Evolutionary conservation across 1,284 basidiomycete species (phyloP).

Genomic region (Agroathelia rolfsii): DNA sequence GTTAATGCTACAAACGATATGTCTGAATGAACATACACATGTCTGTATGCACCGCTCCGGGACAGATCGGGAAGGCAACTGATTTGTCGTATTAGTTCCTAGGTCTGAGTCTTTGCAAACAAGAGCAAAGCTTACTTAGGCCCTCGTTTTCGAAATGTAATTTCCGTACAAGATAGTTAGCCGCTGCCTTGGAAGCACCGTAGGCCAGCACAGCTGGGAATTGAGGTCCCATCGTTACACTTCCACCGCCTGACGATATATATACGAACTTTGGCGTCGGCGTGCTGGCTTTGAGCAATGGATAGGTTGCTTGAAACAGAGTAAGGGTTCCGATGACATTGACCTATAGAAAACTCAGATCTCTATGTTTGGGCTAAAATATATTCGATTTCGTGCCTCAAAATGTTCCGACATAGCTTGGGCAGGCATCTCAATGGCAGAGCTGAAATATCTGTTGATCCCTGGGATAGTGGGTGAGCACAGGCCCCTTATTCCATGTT

Average conservation of each 20-base stretch:
- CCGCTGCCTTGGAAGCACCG: neutral
- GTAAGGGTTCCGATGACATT: neutral
- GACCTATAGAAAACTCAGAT: neutral
- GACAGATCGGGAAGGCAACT: no score
- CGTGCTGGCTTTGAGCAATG: constrained; percentile 2
- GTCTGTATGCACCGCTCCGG: no score
- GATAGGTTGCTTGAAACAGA: constrained; percentile 1
- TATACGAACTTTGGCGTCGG: neutral
- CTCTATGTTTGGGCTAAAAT: neutral
- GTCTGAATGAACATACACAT: no score
- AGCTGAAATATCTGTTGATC: neutral
- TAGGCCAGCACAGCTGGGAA: neutral
- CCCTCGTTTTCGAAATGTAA: constrained; percentile 1
- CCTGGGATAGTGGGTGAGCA: neutral
- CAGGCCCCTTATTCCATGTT: no score
- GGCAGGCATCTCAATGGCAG: neutral
- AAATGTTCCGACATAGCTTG: neutral
- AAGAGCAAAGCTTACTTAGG: constrained; percentile 1
- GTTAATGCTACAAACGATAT: no score
- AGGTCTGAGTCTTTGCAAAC: no score
- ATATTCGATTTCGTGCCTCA: neutral
- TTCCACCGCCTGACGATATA: neutral
- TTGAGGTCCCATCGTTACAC: neutral
- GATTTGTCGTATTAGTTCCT: no score
- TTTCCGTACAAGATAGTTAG: neutral